These are phyloP conservation scores for Ceratobasidium sp. DNA, from an alignment of 1,284 basidiomycete species.

Conservation along the genomic window DNA sequence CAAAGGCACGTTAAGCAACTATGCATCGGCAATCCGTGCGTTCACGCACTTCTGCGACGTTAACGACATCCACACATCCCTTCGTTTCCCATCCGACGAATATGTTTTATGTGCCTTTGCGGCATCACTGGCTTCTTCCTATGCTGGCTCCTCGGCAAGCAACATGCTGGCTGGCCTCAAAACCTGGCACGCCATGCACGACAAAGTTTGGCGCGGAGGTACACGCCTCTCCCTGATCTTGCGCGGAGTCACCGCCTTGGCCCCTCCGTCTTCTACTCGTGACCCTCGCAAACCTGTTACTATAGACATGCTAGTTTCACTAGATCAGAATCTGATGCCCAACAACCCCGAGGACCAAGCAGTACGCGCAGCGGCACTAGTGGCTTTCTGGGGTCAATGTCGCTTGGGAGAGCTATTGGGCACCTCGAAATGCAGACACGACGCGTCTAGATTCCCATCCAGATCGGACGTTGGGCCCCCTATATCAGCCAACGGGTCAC, in stretches of 20 bases:
- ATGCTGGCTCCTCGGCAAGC: constrained; percentile 49
- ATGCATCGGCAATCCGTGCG: too few species aligned
- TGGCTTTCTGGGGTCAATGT: constrained; percentile 43
- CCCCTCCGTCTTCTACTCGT: constrained; percentile 50
- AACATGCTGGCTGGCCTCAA: constrained; percentile 51
- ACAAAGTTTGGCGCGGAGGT: constrained; percentile 52
- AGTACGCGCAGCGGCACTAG: not conserved
- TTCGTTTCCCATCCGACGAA: constrained; percentile 54
- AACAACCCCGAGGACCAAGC: constrained; percentile 18
- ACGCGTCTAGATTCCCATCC: not conserved
- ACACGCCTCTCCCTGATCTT: constrained; percentile 51
- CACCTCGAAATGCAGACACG: not conserved
- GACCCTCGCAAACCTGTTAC: constrained; percentile 2
- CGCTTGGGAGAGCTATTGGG: constrained; percentile 42
- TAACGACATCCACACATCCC: constrained; percentile 46
- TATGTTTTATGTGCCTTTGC: constrained; percentile 54
- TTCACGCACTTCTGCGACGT: constrained; percentile 42
- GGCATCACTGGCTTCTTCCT: constrained; percentile 49
- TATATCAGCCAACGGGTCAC: not conserved
- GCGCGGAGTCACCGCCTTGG: constrained; percentile 51
- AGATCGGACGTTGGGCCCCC: not conserved
- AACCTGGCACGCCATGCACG: constrained; percentile 55
- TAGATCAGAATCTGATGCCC: constrained; percentile 13
- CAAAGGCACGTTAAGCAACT: too few species aligned
- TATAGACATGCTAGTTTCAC: not conserved